Conservation (phyloP, 176 grass and related monocot genomes). For the Dendrocalamus sinicus region DNA sequence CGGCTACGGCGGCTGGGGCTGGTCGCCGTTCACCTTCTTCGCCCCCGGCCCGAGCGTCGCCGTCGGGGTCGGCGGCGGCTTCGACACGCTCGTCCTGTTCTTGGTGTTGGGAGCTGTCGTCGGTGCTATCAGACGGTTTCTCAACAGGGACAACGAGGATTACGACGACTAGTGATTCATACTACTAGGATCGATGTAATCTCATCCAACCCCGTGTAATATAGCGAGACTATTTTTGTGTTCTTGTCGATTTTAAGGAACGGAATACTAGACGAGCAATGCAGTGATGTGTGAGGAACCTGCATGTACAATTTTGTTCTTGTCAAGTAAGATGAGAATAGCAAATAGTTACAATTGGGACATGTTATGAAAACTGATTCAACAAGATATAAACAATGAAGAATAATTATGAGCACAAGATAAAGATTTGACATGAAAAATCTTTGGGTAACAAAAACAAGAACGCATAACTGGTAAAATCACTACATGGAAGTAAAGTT, state of each 20-base stretch:
- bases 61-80: constrained; percentile 76
- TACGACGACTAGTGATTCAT: constrained; percentile 66
- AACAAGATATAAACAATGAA: too few species aligned
- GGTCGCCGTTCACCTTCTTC: constrained; percentile 92
- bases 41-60: constrained; percentile 73
- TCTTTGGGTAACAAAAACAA: too few species aligned
- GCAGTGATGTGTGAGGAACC: not conserved
- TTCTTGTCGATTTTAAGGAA: not conserved
- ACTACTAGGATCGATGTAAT: not conserved
- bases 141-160: constrained; percentile 63
- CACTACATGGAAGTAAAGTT: too few species aligned
- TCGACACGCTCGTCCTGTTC: constrained; percentile 73
- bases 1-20: constrained; percentile 71
- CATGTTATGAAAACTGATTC: too few species aligned
- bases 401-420: too few species aligned
- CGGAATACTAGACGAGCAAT: not conserved
- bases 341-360: not conserved
- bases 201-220: not conserved
- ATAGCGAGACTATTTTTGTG: not conserved
- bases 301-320: constrained; percentile 10
- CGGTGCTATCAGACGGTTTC: constrained; percentile 66
- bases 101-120: constrained; percentile 59
- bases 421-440: too few species aligned
- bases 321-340: not conserved
- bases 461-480: too few species aligned